Evolutionary conservation across 1,284 basidiomycete species (phyloP).

Genomic region (Chondrostereum purpureum): DNA sequence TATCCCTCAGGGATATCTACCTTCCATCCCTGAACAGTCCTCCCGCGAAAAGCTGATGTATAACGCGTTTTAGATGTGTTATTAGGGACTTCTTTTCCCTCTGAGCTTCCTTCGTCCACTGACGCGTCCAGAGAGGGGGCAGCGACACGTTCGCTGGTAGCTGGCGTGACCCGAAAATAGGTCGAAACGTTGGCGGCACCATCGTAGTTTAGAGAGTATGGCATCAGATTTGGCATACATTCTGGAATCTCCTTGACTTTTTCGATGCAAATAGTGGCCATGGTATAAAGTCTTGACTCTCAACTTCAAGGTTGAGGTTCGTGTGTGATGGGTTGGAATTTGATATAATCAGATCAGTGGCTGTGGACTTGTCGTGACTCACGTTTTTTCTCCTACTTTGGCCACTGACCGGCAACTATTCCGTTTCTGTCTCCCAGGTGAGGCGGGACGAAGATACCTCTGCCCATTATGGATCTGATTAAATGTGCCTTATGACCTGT

Average conservation of each 20-base stretch:
- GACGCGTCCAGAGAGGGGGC: conserved; percentile 15
- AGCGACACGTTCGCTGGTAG: conserved; percentile 27
- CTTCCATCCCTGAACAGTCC: conserved; percentile 59
- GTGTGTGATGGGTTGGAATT: too few relatives aligned
- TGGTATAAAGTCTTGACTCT: too few relatives aligned
- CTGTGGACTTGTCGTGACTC: too few relatives aligned
- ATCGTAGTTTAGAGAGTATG: conserved; percentile 66
- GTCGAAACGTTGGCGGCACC: conserved; percentile 68
- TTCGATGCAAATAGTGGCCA: neutral
- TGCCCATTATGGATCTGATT: too few relatives aligned
- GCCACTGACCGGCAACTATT: too few relatives aligned
- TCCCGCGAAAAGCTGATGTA: conserved; percentile 64
- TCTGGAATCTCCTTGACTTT: conserved; percentile 18
- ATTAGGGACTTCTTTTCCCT: conserved; percentile 6
- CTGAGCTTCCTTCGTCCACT: neutral
- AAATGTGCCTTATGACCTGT: too few relatives aligned
- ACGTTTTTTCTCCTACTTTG: too few relatives aligned
- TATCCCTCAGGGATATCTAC: conserved; percentile 62
- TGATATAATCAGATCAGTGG: too few relatives aligned
- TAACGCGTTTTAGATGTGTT: conserved; percentile 29
- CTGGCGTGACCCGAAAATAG: conserved; percentile 55
- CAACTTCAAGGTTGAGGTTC: too few relatives aligned
- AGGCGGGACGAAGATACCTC: too few relatives aligned
- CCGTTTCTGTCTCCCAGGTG: too few relatives aligned
- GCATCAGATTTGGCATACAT: conserved; percentile 64